Evolutionary conservation across 208 protist species (phyloP), one percentile per base, ranked within the genome.

Genomic region (Trypanosoma brucei): DNA sequence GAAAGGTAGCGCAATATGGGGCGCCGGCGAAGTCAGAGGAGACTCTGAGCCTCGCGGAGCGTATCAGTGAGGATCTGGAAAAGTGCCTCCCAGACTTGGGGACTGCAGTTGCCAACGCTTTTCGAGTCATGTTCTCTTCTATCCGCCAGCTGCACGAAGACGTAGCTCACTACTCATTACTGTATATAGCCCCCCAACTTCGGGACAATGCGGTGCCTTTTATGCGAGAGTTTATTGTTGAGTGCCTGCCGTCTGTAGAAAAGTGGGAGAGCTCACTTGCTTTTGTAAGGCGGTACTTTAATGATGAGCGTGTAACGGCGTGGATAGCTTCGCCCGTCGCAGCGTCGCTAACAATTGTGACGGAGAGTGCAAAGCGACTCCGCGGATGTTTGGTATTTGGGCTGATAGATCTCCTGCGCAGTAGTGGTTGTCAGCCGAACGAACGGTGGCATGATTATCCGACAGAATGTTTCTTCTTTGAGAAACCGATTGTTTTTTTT

Each of bases 391-490:
- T 93, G 60, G 56, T 81, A 11, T 78, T 78, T 31, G 87, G 83
- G 8, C 52, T 72, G 14, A 42, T 89, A 14, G 76, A 86, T 44
- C 70, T 93, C 31, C 59, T 93, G 51, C 79, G 74, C 33, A 90
- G 83, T 59, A 77, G 72, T 38, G 55, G 68, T 42, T 56, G 70
- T 49, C 81, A 71, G 40, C 70, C 62, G 38, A 55, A 76, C 11
- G 69, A 88, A 69, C 81, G 87, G 33, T 93, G 87, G 84, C 76
- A 74, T 6, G 66, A 81, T 35, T 73, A 88, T 38, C 87, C 87
- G 7, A 68, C 71, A 7, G 84, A 93, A 65, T 75, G 76, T 14
- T 83, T 93, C 52, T 91, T 83, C 68, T 89, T 93, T 80, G 87
- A 93, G 53, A 89, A 90, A 72, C 50, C 67, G 37, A 55, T 80